These are phyloP conservation scores for Pythium monospermum DNA, from an alignment of 352 stramenopile species.

Conservation along the genomic window DNA sequence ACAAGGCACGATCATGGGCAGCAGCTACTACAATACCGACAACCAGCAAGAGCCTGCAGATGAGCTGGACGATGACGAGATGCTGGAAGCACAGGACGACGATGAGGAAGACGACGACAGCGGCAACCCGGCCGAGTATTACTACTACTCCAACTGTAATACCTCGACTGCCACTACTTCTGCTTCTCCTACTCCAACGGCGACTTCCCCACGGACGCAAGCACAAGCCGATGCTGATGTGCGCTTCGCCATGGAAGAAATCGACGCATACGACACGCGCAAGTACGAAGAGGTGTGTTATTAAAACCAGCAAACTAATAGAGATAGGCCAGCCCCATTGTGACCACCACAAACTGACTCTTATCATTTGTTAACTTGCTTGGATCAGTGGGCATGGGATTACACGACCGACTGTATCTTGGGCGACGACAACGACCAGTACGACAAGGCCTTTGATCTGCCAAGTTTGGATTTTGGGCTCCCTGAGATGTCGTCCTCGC, in stretches of 20 bases:
- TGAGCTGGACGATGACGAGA: constrained; percentile 29
- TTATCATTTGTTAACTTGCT: constrained; percentile 1
- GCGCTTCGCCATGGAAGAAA: constrained; percentile 66
- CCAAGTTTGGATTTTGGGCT: constrained; percentile 27
- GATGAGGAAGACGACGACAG: constrained; percentile 35
- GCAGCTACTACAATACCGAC: background rate
- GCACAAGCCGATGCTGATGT: constrained; percentile 47
- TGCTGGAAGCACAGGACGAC: constrained; percentile 46
- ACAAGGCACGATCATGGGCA: constrained; percentile 14
- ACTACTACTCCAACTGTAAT: constrained; percentile 42
- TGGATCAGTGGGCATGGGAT: constrained; percentile 40
- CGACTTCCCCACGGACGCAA: no score
- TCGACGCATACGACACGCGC: constrained; percentile 65
- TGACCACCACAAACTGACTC: constrained; percentile 8
- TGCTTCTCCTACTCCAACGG: no score
- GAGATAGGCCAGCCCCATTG: background rate
- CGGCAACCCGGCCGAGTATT: constrained; percentile 32
- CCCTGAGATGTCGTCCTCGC: constrained; percentile 63
- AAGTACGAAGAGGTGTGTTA: constrained; percentile 56
- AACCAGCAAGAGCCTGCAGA: constrained; percentile 5
- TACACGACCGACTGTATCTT: constrained; percentile 69
- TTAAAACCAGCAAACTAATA: constrained; percentile 15
- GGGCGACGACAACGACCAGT: constrained; percentile 53
- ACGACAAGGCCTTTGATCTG: constrained; percentile 35
- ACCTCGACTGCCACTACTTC: no score